Conservation (phyloP, 495 filamentous ascomycete genomes). For the Podospora appendiculata region DNA sequence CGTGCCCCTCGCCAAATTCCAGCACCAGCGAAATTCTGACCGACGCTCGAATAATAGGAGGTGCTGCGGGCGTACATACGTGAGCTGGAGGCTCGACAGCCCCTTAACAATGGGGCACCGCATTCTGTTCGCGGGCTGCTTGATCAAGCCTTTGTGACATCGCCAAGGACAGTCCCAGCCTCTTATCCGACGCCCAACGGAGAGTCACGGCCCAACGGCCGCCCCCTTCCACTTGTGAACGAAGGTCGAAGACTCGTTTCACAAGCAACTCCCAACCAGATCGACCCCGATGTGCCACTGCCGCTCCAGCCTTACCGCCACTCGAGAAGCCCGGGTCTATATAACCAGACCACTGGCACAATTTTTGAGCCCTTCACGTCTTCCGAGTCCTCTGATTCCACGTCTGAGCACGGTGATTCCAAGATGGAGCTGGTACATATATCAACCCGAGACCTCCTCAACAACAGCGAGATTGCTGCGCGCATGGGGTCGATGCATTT, state of each 20-base stretch:
- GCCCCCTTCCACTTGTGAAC: slow-evolving; percentile 18
- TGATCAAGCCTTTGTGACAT: slow-evolving; percentile 12
- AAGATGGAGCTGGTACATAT: slow-evolving; percentile 27
- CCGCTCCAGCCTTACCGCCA: slow-evolving; percentile 9
- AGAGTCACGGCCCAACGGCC: slow-evolving; percentile 14
- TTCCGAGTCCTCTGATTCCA: slow-evolving; percentile 20
- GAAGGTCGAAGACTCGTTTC: slow-evolving; percentile 25
- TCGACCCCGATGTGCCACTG: slow-evolving; percentile 5
- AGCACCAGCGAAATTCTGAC: not conserved
- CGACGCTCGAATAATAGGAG: slow-evolving; percentile 27
- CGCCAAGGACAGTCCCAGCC: slow-evolving; percentile 12
- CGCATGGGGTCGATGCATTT: slow-evolving; percentile 25
- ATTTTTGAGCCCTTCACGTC: slow-evolving; percentile 29
- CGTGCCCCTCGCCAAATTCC: not conserved
- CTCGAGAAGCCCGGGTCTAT: slow-evolving; percentile 9
- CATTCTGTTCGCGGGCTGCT: slow-evolving; percentile 35
- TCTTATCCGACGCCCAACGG: slow-evolving; percentile 15
- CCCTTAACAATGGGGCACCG: slow-evolving; percentile 22
- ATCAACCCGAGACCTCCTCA: slow-evolving; percentile 37
- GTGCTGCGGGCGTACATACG: slow-evolving; percentile 48
- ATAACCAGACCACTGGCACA: slow-evolving; percentile 14
- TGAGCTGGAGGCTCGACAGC: slow-evolving; percentile 36
- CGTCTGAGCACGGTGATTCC: slow-evolving; percentile 7
- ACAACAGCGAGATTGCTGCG: slow-evolving; percentile 25
- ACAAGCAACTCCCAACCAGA: slow-evolving; percentile 1